Percentiles rank a stretch among this genome's conserved stretches.
Evolutionary conservation across 768 basidiomycete species (phyloP).

Genomic region (Pilatotrama ljubarskyi): DNA sequence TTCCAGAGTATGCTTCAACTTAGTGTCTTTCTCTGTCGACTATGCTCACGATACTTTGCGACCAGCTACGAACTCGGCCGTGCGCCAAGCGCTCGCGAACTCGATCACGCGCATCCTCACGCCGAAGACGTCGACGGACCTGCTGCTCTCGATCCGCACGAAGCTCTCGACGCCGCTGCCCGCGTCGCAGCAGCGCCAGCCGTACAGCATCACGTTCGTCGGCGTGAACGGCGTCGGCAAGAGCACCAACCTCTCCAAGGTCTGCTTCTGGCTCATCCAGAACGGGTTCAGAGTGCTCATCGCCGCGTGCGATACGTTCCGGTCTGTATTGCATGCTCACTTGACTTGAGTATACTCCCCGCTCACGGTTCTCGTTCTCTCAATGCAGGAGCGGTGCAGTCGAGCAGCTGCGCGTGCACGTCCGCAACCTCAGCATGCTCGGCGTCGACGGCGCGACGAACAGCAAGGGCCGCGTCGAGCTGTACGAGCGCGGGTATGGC

Average conservation of each 20-base stretch:
- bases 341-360: too few species aligned
- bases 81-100: slow-evolving; percentile 78
- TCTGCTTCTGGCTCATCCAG: slow-evolving; percentile 98
- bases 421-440: slow-evolving; percentile 89
- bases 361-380: too few species aligned
- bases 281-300: slow-evolving; percentile 92
- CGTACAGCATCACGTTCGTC: slow-evolving; percentile 94
- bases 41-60: slow-evolving; percentile 11
- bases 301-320: slow-evolving; percentile 97
- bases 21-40: neutral
- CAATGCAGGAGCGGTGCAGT: slow-evolving; percentile 89
- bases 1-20: slow-evolving; percentile 67
- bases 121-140: slow-evolving; percentile 95
- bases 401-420: slow-evolving; percentile 96
- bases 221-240: slow-evolving; percentile 99
- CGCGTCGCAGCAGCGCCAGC: slow-evolving; percentile 75
- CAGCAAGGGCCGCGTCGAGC: slow-evolving; percentile 80
- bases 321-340: too few species aligned
- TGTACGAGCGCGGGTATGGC: slow-evolving; percentile 96
- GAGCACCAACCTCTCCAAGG: slow-evolving; percentile 96
- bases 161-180: slow-evolving; percentile 77
- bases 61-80: slow-evolving; percentile 80
- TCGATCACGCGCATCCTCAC: slow-evolving; percentile 93
- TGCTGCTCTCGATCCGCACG: slow-evolving; percentile 87
- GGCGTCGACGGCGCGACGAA: slow-evolving; percentile 62